Evolutionary conservation across 768 basidiomycete genomes (phyloP).

Genomic region (Lentinus brumalis): DNA sequence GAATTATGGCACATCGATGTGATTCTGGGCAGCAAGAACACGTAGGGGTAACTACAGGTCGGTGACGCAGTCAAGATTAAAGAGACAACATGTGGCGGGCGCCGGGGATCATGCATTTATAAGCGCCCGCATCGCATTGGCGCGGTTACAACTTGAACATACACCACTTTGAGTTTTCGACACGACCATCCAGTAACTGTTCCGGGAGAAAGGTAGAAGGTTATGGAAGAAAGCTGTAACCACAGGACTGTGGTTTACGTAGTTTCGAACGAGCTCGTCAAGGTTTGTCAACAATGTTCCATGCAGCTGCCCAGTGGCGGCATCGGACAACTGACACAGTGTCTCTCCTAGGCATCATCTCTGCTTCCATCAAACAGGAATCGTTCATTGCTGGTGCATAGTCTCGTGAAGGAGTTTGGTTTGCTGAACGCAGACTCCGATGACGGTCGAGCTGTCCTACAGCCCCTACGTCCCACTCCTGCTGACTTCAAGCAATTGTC

Average conservation of each 20-base stretch:
- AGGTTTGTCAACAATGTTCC: conserved; percentile 34
- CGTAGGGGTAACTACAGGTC: too few species aligned
- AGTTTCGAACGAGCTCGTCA: conserved; percentile 59
- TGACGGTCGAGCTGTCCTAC: conserved; percentile 23
- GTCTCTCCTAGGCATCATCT: conserved; percentile 42
- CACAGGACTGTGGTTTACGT: conserved; percentile 39
- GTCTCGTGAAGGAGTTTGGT: conserved; percentile 55
- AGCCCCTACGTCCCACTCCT: conserved; percentile 51
- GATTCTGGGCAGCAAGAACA: too few species aligned
- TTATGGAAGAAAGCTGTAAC: neutral
- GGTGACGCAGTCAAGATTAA: too few species aligned
- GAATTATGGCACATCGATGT: too few species aligned
- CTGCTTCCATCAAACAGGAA: conserved; percentile 71
- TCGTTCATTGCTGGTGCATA: conserved; percentile 67
- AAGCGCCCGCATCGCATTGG: too few species aligned
- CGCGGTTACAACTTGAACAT: too few species aligned
- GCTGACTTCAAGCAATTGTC: conserved; percentile 61
- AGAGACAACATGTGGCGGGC: too few species aligned
- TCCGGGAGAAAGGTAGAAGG: too few species aligned
- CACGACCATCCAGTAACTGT: too few species aligned
- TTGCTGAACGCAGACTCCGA: conserved; percentile 39
- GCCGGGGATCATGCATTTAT: too few species aligned
- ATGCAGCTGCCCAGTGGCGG: too few species aligned
- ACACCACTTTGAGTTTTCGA: too few species aligned
- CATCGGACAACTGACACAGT: neutral